Evolutionary conservation across 495 filamentous ascomycete genomes (phyloP).

Genomic region (Astrothelium subdiscretum): DNA sequence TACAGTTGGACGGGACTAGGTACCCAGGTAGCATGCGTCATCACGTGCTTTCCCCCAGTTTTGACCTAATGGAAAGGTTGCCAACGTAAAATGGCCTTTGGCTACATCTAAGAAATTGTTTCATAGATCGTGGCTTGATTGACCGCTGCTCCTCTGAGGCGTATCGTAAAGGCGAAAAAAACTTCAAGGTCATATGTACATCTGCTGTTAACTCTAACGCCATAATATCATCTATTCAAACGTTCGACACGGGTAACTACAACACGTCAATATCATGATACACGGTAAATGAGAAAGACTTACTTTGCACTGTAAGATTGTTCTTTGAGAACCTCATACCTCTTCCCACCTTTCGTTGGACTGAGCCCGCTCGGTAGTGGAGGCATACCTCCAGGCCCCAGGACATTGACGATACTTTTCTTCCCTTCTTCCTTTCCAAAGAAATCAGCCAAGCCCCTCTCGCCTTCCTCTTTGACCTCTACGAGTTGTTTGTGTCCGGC

Average conservation of each 20-base stretch:
- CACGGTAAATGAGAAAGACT: constrained; percentile 24
- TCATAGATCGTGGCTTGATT: background rate
- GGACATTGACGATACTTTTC: constrained; percentile 46
- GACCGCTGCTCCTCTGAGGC: background rate
- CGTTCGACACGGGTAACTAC: constrained; percentile 30
- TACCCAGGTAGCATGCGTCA: too few species aligned
- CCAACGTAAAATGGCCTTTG: background rate
- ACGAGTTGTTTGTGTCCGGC: constrained; percentile 71
- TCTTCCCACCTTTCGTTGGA: constrained; percentile 38
- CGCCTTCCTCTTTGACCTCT: constrained; percentile 65
- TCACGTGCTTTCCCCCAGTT: background rate
- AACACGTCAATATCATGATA: background rate
- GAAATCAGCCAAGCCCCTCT: constrained; percentile 55
- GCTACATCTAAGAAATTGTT: background rate
- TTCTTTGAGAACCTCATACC: constrained; percentile 44
- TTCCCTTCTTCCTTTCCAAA: constrained; percentile 60
- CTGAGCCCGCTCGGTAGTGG: constrained; percentile 64
- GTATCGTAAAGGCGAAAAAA: background rate
- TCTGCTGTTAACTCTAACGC: background rate
- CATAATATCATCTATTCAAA: constrained; percentile 16
- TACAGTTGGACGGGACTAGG: background rate
- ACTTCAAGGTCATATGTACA: background rate
- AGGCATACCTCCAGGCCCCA: constrained; percentile 66
- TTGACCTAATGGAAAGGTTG: too few species aligned
- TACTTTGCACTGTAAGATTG: constrained; percentile 46